A percentile compares a stretch with the other conserved stretches of the same genome.
These are phyloP conservation scores for Blastobotrys peoriensis DNA, from an alignment of 805 yeast genomes.

Conservation along the genomic window DNA sequence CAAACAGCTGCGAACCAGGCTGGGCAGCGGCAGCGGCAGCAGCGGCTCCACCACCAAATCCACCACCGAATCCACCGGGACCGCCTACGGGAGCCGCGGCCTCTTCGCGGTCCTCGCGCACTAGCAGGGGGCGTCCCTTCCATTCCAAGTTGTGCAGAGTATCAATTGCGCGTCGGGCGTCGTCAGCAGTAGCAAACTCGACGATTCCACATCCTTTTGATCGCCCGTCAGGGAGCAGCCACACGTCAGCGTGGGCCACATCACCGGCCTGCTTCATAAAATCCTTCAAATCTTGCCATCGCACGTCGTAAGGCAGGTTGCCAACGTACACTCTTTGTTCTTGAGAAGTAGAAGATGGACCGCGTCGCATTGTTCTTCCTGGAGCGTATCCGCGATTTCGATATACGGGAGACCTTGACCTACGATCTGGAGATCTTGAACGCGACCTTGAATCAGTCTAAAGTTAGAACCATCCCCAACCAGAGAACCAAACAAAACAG, in stretches of 20 bases:
- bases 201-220: constrained; percentile 58
- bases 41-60: constrained; percentile 20
- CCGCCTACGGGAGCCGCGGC: constrained; percentile 22
- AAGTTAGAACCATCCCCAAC: neutral
- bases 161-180: constrained; percentile 66
- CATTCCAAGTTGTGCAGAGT: constrained; percentile 59
- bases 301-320: constrained; percentile 35
- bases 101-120: constrained; percentile 67
- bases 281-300: constrained; percentile 35
- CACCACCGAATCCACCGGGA: constrained; percentile 16
- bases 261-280: constrained; percentile 45
- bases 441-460: neutral
- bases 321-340: constrained; percentile 40
- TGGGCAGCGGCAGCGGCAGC: constrained; percentile 19
- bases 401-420: neutral
- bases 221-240: constrained; percentile 69
- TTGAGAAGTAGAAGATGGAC: constrained; percentile 18
- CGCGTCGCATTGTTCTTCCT: neutral
- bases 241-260: constrained; percentile 76
- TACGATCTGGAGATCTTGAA: neutral
- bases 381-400: neutral
- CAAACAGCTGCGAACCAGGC: constrained; percentile 52
- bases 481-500: neutral
- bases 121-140: constrained; percentile 74
- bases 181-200: constrained; percentile 60